These are phyloP conservation scores for Herpetospermum pedunculosum DNA, from an alignment of 306 rosid species.

Conservation along the genomic window DNA sequence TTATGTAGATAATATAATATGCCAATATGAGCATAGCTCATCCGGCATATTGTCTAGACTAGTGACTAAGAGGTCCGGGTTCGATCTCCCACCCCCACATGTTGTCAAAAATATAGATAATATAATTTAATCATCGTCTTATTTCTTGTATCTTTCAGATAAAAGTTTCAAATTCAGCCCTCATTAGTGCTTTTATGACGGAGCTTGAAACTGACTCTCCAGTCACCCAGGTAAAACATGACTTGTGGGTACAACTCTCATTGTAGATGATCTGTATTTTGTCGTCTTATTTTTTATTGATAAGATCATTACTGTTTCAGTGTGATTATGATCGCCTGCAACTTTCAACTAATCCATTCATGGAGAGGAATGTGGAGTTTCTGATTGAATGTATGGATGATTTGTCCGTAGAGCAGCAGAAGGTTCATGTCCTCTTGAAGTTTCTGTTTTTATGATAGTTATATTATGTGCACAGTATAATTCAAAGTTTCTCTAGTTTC, in stretches of 20 bases:
- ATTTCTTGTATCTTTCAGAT: conserved; percentile 33
- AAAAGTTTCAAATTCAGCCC: conserved; percentile 93
- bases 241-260: not conserved
- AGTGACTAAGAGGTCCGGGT: too few relatives aligned
- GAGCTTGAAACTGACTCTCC: conserved; percentile 85
- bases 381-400: conserved; percentile 96
- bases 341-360: conserved; percentile 65
- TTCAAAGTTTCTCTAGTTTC: not conserved
- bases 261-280: not conserved
- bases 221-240: conserved; percentile 61
- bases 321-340: conserved; percentile 91
- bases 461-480: not conserved
- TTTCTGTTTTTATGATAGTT: not conserved
- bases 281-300: not conserved
- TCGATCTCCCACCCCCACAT: too few relatives aligned
- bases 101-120: too few relatives aligned
- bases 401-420: conserved; percentile 84
- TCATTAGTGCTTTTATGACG: conserved; percentile 91
- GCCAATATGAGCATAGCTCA: too few relatives aligned
- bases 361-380: conserved; percentile 91
- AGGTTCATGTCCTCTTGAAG: conserved; percentile 33
- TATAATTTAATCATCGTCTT: not conserved
- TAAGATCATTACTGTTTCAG: conserved; percentile 25
- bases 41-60: too few relatives aligned
- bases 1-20: not conserved